Percentiles rank a stretch among this genome's conserved stretches.
Evolutionary conservation across 2,329 filamentous ascomycete species (phyloP).

Genomic region (Diaporthe eres): DNA sequence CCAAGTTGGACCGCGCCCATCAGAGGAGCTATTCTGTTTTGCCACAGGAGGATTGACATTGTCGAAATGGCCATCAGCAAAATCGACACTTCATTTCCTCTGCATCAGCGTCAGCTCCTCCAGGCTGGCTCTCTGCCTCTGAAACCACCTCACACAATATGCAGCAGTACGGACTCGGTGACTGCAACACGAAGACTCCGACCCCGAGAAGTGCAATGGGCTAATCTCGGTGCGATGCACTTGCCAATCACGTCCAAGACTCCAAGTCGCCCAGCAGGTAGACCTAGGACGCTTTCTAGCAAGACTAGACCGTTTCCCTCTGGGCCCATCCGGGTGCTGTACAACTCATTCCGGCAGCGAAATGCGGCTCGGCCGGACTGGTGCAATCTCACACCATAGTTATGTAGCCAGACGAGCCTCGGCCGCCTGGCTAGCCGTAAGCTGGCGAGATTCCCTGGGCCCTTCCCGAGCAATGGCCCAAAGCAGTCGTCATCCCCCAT

Average conservation of each 20-base stretch:
- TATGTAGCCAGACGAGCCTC: conserved; percentile 4
- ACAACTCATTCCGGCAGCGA: background rate
- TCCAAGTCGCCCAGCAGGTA: background rate
- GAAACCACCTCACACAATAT: background rate
- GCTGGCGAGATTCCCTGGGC: background rate
- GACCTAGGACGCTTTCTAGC: background rate
- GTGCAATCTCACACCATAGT: conserved; percentile 16
- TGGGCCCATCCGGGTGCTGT: background rate
- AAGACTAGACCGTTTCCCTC: background rate
- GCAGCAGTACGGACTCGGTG: background rate
- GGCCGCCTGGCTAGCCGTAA: background rate
- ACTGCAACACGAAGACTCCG: conserved; percentile 4
- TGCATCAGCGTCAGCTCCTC: background rate
- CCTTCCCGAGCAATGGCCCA: background rate
- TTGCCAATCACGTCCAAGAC: background rate
- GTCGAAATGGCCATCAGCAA: background rate
- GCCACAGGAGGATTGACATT: background rate
- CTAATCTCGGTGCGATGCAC: conserved; percentile 22
- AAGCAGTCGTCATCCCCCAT: conserved; percentile 15
- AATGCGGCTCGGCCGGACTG: conserved; percentile 16
- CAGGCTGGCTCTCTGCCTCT: background rate
- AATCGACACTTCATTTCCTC: conserved; percentile 16
- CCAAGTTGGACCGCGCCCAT: background rate
- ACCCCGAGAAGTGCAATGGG: background rate
- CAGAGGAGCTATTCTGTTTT: background rate